phyloP scores from a whole-genome alignment of 2,329 filamentous ascomycete genomes.

The Ceratocystis harringtonii region DNA sequence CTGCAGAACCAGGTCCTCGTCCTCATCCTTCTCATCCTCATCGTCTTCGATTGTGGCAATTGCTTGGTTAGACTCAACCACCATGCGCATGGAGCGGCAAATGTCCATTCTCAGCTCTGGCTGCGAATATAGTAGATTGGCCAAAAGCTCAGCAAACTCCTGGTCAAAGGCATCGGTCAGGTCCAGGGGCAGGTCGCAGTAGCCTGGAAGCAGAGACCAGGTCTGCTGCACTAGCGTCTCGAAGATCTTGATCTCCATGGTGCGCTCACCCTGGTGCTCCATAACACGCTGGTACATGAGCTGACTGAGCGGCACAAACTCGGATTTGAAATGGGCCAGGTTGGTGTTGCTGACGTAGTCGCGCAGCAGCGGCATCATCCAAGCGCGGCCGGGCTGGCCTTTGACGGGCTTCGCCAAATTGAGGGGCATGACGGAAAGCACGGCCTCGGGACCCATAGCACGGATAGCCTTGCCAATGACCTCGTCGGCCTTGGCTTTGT shows the following conservation, averaged over 20 bases:
- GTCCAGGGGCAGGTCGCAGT: slow-evolving; percentile 84
- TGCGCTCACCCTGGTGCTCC: slow-evolving; percentile 71
- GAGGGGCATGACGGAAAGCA: slow-evolving; percentile 68
- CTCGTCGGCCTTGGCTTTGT: slow-evolving; percentile 88
- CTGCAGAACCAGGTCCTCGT: slow-evolving; percentile 61
- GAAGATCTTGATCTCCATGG: slow-evolving; percentile 93
- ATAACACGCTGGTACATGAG: slow-evolving; percentile 77
- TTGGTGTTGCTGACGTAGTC: slow-evolving; percentile 83
- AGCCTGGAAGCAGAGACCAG: slow-evolving; percentile 86
- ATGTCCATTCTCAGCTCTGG: slow-evolving; percentile 74
- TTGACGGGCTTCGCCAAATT: slow-evolving; percentile 67
- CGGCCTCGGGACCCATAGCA: slow-evolving; percentile 76
- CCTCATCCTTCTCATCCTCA: slow-evolving; percentile 42
- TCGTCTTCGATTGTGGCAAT: slow-evolving; percentile 53
- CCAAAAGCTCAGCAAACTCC: slow-evolving; percentile 72
- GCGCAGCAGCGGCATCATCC: slow-evolving; percentile 83
- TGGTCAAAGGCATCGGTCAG: slow-evolving; percentile 66
- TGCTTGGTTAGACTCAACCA: slow-evolving; percentile 84
- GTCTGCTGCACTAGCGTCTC: slow-evolving; percentile 92
- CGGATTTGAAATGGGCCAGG: slow-evolving; percentile 67
- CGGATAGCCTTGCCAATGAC: slow-evolving; percentile 77
- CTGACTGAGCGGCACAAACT: slow-evolving; percentile 82
- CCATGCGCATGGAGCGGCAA: slow-evolving; percentile 68
- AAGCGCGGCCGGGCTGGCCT: slow-evolving; percentile 73
- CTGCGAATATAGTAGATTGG: slow-evolving; percentile 86